phyloP scores from a whole-genome alignment of 2,329 filamentous ascomycete species.

The Hymenoscyphus fructigenus region DNA sequence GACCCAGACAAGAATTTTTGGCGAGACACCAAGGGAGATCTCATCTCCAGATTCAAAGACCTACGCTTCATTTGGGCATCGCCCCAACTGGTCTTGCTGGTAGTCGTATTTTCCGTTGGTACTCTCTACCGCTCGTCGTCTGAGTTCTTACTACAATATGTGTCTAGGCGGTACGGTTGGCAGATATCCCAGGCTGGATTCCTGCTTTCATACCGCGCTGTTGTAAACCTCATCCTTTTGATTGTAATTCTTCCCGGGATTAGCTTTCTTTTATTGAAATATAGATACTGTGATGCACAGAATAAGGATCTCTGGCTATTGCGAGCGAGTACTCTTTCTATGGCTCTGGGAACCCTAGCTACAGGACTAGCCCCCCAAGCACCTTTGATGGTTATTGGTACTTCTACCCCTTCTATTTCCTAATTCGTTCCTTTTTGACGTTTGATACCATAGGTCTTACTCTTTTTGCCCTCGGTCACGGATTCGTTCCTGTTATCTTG shows the following conservation, averaged over 20 bases:
- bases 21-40: neutral
- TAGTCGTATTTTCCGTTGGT: neutral
- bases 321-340: neutral
- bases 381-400: neutral
- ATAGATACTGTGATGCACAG: neutral
- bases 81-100: neutral
- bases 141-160: neutral
- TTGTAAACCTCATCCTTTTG: neutral
- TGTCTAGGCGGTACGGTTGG: neutral
- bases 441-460: neutral
- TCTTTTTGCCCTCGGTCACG: no score
- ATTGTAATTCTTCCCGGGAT: neutral
- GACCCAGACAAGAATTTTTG: neutral
- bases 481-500: no score
- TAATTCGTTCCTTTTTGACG: neutral
- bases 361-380: neutral
- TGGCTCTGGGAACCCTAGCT: neutral
- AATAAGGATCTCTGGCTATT: neutral
- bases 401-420: neutral
- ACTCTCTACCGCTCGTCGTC: neutral
- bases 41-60: neutral
- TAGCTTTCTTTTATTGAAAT: neutral
- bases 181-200: neutral
- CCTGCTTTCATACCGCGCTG: neutral
- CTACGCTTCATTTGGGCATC: neutral